These are phyloP conservation scores for Populus davidiana DNA, from an alignment of 345 rosid species.

Conservation along the genomic window DNA sequence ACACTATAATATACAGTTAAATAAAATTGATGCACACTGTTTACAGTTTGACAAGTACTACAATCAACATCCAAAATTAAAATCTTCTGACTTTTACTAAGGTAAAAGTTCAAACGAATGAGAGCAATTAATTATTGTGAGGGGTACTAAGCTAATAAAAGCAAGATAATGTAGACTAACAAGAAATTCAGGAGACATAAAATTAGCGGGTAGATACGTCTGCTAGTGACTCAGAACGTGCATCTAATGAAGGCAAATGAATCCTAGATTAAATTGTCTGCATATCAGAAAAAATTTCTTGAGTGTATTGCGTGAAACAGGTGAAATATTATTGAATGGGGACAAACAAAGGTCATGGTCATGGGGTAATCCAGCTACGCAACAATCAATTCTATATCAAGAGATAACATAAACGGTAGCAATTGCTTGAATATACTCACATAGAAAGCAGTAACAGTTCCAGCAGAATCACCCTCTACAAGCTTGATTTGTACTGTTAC, in stretches of 20 bases:
- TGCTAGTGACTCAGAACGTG: not conserved
- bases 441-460: slow-evolving; percentile 97
- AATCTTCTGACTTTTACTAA: not conserved
- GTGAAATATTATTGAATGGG: not conserved
- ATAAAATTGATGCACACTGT: not conserved
- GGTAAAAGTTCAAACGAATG: too few relatives aligned
- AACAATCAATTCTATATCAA: slow-evolving; percentile 10
- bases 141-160: slow-evolving; percentile 4
- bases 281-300: not conserved
- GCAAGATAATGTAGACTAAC: slow-evolving; percentile 1
- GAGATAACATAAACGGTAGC: not conserved
- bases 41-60: not conserved
- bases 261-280: slow-evolving; percentile 12
- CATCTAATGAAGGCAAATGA: not conserved
- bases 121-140: too few relatives aligned
- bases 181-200: slow-evolving; percentile 20
- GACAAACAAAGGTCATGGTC: slow-evolving; percentile 7
- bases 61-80: not conserved
- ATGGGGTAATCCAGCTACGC: slow-evolving; percentile 14
- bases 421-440: slow-evolving; percentile 37
- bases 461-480: slow-evolving; percentile 98
- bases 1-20: not conserved
- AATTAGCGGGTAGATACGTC: slow-evolving; percentile 1
- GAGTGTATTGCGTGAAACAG: not conserved
- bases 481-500: slow-evolving; percentile 87